Evolutionary conservation across 768 basidiomycete species (phyloP).

Genomic region (Xerocomus spinulosus): DNA sequence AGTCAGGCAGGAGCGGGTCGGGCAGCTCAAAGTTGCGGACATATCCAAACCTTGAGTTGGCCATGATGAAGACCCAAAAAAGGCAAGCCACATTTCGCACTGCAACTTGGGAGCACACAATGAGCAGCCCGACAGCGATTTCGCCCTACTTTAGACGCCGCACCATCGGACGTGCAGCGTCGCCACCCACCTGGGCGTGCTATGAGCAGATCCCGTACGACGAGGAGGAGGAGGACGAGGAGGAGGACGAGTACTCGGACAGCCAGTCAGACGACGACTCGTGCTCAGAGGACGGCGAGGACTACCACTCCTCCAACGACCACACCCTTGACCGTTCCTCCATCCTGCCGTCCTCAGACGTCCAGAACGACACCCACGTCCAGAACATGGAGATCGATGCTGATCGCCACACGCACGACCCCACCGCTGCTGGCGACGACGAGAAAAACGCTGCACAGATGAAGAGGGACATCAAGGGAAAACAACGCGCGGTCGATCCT

Average conservation of each 20-base stretch:
- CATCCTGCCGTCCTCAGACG: constrained; percentile 24
- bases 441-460: constrained; percentile 37
- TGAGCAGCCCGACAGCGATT: constrained; percentile 25
- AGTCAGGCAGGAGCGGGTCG: constrained; percentile 77
- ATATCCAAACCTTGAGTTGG: constrained; percentile 88
- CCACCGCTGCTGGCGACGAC: constrained; percentile 13
- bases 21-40: constrained; percentile 87
- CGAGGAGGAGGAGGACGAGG: constrained; percentile 53
- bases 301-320: constrained; percentile 39
- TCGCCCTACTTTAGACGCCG: constrained; percentile 53
- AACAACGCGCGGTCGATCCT: constrained; percentile 72
- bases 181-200: constrained; percentile 85
- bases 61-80: constrained; percentile 50
- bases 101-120: constrained; percentile 3
- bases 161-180: constrained; percentile 73
- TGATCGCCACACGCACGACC: constrained; percentile 23
- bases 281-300: constrained; percentile 73
- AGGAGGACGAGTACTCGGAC: constrained; percentile 53
- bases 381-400: constrained; percentile 55
- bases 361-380: constrained; percentile 40
- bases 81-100: constrained; percentile 16
- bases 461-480: constrained; percentile 69
- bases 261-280: constrained; percentile 51
- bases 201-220: constrained; percentile 83
- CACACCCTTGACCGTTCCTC: constrained; percentile 28